Base-by-base conservation (phyloP, 2,329 filamentous ascomycete genomes). In the Trichothecium roseum region DNA sequence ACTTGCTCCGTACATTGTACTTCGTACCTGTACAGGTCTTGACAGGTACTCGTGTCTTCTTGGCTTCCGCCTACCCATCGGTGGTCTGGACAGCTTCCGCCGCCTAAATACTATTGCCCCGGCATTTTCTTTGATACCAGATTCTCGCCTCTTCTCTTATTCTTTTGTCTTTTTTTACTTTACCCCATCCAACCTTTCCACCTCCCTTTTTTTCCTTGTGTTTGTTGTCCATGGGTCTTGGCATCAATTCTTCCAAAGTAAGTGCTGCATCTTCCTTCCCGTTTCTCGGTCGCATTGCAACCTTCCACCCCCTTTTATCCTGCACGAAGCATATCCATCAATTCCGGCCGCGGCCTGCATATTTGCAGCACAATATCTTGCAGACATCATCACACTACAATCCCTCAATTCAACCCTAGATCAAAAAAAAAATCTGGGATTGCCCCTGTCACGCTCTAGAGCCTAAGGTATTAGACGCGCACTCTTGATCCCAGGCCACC, bases 401-500 rank as follows among this genome's bases (percentile, higher is more conserved):
- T 31, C 12, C 15, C 15, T 13, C 28, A 29, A 13, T 13, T 6
- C 6, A 29, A 13, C 13, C 28, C 28, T 29, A 29, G 14, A 29
- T 35, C 27, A 30, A 17, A 35, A 26, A 18, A 35, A 28, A 13
- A 18, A 37, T 37, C 26, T 22, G n/a, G 9, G 30, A 8, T n/a
- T 29, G 35, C 27, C 37, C 37, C 37, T 26, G 37, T 24, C 18
- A 30, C 29, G 37, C 37, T 29, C 37, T 34, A 39, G 33, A 39
- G 2, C 12, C 18, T 22, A 18, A 33, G 31, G 6, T 36, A 18
- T 36, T 31, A 35, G 36, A 37, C 38, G 32, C 38, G 35, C 31
- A 35, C 37, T 35, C 30, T 40, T 34, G 34, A 22, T 32, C 15
- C 33, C 36, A 17, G 32, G 10, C 33, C 28, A 34, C 37, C 33